Base-by-base conservation (phyloP, 192 early-diverging fungal species). In the Umbelopsis sp. region DNA sequence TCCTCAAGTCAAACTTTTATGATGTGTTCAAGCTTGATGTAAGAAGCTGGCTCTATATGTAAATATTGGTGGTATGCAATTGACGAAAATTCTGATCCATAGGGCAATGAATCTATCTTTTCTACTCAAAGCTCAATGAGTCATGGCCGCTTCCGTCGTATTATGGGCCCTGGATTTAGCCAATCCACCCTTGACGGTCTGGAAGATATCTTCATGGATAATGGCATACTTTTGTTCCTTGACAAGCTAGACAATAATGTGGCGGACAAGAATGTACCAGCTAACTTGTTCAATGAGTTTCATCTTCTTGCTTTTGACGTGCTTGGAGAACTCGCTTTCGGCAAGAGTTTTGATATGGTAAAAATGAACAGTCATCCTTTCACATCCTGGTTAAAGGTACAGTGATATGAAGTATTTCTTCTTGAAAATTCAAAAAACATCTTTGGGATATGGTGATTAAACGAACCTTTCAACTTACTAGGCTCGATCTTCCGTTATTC, bases 251-350 rank as follows among this genome's bases (percentile, higher is more conserved):
- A 22, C 0, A 46, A 48, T 22, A 46, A 47, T 3, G 27, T 30
- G 13, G 65, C 65, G 7, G 65, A 48, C 11, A 66, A 46, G 44
- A 18, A 30, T 30, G 13, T 46, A 9, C 2, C 10, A 0, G 23
- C 21, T 16, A 66, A 66, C n/a, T n/a, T 46, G n/a, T 66, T 47
- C 35, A 46, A 66, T 1, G 65, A 66, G 44, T 22, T 46, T 10
- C 65, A 66, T 18, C 15, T 46, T 7, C 18, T 66, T 35, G 65
- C 65, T 3, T 66, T 66, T 41, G 65, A 66, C 18, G 37, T 66
- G 21, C 21, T 66, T 23, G 65, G 65, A 23, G 65, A 66, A 22
- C 65, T 66, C 9, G 65, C 65, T 4, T 66, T 46, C n/a, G 65
- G 65, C 22, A 46, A 66, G 23, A 66, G 45, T 18, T 66, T 66